Evolutionary conservation across 2,329 filamentous ascomycete species (phyloP).

Genomic region (Monilinia laxa): DNA sequence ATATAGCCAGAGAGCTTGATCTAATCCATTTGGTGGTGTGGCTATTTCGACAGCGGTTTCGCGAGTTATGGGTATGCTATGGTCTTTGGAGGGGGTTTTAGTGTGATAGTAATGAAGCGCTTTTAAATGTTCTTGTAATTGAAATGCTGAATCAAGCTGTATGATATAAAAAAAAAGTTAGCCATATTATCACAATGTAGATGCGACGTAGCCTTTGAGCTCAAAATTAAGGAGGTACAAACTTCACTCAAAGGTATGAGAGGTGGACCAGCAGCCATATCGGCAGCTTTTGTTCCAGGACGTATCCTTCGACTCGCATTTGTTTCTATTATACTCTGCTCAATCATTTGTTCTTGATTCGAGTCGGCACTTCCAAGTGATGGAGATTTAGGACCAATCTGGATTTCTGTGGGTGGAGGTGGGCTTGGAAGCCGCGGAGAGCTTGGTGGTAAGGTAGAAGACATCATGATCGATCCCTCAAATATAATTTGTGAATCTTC

Average conservation of each 20-base stretch:
- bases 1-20: constrained; percentile 92
- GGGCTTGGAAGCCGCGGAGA: constrained; percentile 93
- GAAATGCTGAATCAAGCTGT: constrained; percentile 94
- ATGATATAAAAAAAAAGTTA: constrained; percentile 27
- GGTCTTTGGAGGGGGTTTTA: constrained; percentile 54
- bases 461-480: constrained; percentile 45
- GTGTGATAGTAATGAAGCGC: constrained; percentile 85
- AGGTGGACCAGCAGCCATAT: constrained; percentile 91
- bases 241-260: constrained; percentile 84
- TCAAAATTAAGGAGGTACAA: constrained; percentile 38
- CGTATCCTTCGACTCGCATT: constrained; percentile 83
- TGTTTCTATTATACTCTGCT: constrained; percentile 64
- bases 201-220: constrained; percentile 22
- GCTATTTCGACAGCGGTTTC: constrained; percentile 74
- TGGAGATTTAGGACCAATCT: constrained; percentile 79
- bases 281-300: constrained; percentile 84
- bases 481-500: constrained; percentile 11
- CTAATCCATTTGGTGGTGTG: constrained; percentile 75
- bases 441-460: constrained; percentile 60
- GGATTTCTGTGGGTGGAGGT: constrained; percentile 90
- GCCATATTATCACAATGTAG: constrained; percentile 18
- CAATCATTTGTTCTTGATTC: constrained; percentile 58
- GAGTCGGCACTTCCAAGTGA: constrained; percentile 59
- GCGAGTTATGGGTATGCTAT: constrained; percentile 70
- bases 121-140: constrained; percentile 94